Percentiles rank a stretch among this genome's conserved stretches.
Conservation (phyloP, 108 stramenopile genomes). For the Pinguiococcus pyrenoidosus region DNA sequence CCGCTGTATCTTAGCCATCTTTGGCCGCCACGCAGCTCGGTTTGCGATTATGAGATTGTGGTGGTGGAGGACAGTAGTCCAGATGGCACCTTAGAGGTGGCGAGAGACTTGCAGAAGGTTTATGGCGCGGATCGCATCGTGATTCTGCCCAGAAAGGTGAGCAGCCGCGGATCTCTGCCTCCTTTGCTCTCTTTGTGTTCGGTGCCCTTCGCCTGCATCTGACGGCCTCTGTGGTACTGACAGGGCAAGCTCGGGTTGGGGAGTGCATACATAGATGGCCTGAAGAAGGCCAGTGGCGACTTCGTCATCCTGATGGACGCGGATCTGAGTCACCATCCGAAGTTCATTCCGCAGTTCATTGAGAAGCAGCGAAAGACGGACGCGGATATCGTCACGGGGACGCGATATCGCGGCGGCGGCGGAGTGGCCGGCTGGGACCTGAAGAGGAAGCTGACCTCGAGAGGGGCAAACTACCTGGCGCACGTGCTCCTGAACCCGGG, state of each 20-base stretch:
- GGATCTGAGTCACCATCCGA: slow-evolving; percentile 92
- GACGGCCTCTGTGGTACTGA: too few relatives aligned
- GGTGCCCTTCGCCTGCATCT: too few relatives aligned
- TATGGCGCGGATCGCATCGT: too few relatives aligned
- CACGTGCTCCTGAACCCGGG: slow-evolving; percentile 77
- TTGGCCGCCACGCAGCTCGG: neutral
- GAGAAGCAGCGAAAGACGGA: slow-evolving; percentile 27
- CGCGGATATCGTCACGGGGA: slow-evolving; percentile 83
- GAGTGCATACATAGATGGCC: slow-evolving; percentile 76
- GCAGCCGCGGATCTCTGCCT: too few relatives aligned
- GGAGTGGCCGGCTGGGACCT: slow-evolving; percentile 55
- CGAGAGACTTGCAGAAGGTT: slow-evolving; percentile 61
- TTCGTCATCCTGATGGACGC: slow-evolving; percentile 94
- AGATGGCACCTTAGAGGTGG: slow-evolving; percentile 81
- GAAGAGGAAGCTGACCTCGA: slow-evolving; percentile 71
- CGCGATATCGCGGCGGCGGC: slow-evolving; percentile 47
- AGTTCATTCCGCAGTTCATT: slow-evolving; percentile 81
- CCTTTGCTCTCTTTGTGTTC: too few relatives aligned
- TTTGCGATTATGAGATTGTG: slow-evolving; percentile 75
- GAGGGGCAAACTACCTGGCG: slow-evolving; percentile 90
- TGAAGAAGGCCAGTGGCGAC: slow-evolving; percentile 48
- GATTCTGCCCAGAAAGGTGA: too few relatives aligned
- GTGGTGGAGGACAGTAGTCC: slow-evolving; percentile 90
- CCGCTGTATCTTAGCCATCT: neutral
- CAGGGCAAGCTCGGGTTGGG: slow-evolving; percentile 87